These are phyloP conservation scores for Neopestalotiopsis sp. DNA, from an alignment of 2,329 filamentous ascomycete genomes.

Conservation along the genomic window DNA sequence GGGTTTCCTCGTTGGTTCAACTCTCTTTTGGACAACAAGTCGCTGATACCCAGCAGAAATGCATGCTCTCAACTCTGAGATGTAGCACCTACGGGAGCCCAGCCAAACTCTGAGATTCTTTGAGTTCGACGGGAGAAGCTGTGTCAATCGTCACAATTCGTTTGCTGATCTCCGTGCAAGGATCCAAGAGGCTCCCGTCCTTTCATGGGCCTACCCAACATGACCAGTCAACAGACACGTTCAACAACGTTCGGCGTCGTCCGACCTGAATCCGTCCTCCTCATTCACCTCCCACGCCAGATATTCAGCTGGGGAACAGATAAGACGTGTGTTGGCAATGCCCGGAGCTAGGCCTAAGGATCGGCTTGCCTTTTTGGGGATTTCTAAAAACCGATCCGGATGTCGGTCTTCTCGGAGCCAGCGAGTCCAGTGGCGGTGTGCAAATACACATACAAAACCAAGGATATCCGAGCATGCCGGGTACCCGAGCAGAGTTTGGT, in stretches of 20 bases:
- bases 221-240: background rate
- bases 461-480: constrained; percentile 1
- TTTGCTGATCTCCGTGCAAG: background rate
- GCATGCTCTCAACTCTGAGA: background rate
- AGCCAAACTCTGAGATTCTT: background rate
- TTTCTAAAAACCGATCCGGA: background rate
- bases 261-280: background rate
- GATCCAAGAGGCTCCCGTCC: background rate
- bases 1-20: background rate
- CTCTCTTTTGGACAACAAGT: background rate
- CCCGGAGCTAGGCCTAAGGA: background rate
- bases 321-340: background rate
- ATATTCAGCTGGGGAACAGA: background rate
- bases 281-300: background rate
- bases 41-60: background rate
- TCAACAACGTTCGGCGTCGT: background rate
- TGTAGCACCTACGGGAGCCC: background rate
- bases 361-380: background rate
- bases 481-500: background rate
- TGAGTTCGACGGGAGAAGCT: background rate
- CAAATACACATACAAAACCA: background rate
- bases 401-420: background rate
- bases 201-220: background rate
- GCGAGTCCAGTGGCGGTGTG: background rate
- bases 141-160: background rate